phyloP scores from a whole-genome alignment of 1,284 basidiomycete genomes.

The Pseudozyma hubeiensis region DNA sequence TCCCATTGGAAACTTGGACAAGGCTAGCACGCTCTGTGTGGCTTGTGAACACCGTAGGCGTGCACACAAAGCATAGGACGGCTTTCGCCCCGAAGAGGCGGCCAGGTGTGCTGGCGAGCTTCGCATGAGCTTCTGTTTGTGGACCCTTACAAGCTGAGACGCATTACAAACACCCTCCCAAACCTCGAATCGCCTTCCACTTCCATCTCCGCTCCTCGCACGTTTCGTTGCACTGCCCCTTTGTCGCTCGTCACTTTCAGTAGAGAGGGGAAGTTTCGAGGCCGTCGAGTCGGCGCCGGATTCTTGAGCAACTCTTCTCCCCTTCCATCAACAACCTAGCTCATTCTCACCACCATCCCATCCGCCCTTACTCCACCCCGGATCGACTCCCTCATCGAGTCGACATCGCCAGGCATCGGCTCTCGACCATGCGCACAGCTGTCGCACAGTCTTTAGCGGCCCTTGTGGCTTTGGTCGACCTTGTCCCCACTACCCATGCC shows the following conservation, averaged over 20 bases:
- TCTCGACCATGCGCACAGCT: slow-evolving; percentile 13
- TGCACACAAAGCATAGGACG: too few relatives aligned
- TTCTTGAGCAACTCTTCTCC: too few relatives aligned
- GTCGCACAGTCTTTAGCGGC: neutral
- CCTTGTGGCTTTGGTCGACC: slow-evolving; percentile 11
- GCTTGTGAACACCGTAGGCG: too few relatives aligned
- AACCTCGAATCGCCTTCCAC: neutral
- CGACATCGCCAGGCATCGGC: neutral
- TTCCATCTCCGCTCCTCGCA: slow-evolving; percentile 1
- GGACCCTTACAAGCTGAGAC: slow-evolving; percentile 16
- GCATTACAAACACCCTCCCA: neutral
- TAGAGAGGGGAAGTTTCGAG: too few relatives aligned
- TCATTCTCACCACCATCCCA: slow-evolving; percentile 6
- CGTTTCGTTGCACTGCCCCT: neutral
- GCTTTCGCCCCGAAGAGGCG: too few relatives aligned
- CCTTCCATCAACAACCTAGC: too few relatives aligned
- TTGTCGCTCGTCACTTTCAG: too few relatives aligned
- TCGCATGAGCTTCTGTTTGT: slow-evolving; percentile 1
- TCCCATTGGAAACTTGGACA: too few relatives aligned
- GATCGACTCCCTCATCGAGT: too few relatives aligned
- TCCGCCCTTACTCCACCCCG: neutral
- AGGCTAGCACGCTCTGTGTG: too few relatives aligned
- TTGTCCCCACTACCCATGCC: slow-evolving; percentile 10
- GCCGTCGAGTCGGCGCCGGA: too few relatives aligned
- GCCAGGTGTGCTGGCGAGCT: neutral